These are phyloP conservation scores for Rubia occidens DNA, from an alignment of 305 asterid species.

Conservation along the genomic window DNA sequence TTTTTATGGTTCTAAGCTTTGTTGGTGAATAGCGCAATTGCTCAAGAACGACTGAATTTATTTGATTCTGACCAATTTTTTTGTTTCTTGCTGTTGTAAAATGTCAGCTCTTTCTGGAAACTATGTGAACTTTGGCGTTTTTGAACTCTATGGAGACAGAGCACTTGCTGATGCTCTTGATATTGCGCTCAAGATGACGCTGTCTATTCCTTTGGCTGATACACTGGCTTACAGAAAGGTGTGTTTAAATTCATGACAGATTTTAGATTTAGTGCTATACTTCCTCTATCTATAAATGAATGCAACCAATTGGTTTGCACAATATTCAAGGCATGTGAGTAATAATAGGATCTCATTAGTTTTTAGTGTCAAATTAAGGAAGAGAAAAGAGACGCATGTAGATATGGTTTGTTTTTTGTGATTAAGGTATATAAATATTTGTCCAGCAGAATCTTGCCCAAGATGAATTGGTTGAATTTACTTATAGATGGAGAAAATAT, in stretches of 20 bases:
- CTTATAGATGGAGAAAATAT: no score
- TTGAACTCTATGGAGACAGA: constrained; percentile 96
- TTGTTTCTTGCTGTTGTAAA: constrained; percentile 20
- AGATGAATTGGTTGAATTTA: no score
- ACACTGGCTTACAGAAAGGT: constrained; percentile 96
- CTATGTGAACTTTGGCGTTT: constrained; percentile 95
- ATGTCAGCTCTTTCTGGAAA: constrained; percentile 84
- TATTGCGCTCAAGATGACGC: constrained; percentile 73
- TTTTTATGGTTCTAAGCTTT: not conserved
- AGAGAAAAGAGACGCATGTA: no score
- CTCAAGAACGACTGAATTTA: not conserved
- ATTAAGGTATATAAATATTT: no score
- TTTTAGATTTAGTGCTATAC: not conserved
- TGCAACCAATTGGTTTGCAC: not conserved
- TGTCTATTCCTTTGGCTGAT: constrained; percentile 75
- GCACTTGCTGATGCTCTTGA: constrained; percentile 97
- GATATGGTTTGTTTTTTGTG: no score
- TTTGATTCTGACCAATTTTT: constrained; percentile 4
- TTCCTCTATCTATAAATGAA: not conserved
- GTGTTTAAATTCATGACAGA: not conserved
- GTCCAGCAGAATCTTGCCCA: no score
- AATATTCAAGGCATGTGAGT: not conserved
- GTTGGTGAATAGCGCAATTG: not conserved
- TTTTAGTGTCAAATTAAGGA: not conserved
- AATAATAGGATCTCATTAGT: no score